Evolutionary conservation across 176 grass and related monocot species (phyloP).

Genomic region (sorghum (Sorghum bicolor)): DNA sequence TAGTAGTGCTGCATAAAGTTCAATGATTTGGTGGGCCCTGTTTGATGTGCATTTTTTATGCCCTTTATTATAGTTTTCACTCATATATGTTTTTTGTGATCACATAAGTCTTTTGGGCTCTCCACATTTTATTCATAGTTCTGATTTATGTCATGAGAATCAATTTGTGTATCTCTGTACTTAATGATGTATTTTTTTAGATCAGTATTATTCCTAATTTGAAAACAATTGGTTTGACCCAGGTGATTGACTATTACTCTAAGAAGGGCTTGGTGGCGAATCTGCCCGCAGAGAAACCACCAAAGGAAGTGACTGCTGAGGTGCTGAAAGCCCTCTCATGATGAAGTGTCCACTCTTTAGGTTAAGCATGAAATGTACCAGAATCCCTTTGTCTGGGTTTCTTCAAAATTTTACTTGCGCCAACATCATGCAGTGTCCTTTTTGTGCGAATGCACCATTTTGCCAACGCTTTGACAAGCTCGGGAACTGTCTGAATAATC

Average conservation of each 20-base stretch:
- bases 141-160: neutral
- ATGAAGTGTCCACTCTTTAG: slow-evolving; percentile 23
- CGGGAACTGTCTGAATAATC: slow-evolving; percentile 44
- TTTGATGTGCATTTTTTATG: neutral
- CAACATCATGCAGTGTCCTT: slow-evolving; percentile 10
- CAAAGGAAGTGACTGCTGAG: slow-evolving; percentile 66
- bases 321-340: slow-evolving; percentile 78
- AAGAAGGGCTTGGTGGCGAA: slow-evolving; percentile 74
- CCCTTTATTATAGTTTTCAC: neutral
- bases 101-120: neutral
- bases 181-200: neutral
- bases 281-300: slow-evolving; percentile 77
- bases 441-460: neutral
- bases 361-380: slow-evolving; percentile 28
- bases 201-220: slow-evolving; percentile 20
- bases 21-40: neutral
- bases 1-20: neutral
- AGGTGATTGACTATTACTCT: slow-evolving; percentile 91
- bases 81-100: neutral
- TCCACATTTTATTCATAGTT: neutral
- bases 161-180: neutral
- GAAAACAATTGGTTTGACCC: slow-evolving; percentile 2
- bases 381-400: slow-evolving; percentile 30
- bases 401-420: slow-evolving; percentile 29
- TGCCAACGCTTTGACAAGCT: slow-evolving; percentile 26